These are phyloP conservation scores for Hysterangium stoloniferum DNA, from an alignment of 768 basidiomycete species.

Conservation along the genomic window DNA sequence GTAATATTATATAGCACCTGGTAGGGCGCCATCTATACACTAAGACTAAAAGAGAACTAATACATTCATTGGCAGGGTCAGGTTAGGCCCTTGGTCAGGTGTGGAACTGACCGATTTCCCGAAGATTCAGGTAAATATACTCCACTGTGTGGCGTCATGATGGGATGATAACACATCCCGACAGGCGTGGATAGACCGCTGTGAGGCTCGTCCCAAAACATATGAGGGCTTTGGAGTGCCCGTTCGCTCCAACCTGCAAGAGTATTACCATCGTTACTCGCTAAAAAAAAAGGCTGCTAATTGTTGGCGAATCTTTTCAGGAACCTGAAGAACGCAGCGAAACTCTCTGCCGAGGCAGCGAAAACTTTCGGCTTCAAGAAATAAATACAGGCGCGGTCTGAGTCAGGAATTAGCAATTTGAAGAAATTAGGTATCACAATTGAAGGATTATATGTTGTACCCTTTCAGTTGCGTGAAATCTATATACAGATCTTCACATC, in stretches of 20 bases:
- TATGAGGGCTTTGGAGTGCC: conserved; percentile 8
- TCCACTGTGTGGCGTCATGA: not conserved
- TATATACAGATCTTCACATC: too few relatives aligned
- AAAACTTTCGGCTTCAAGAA: conserved; percentile 11
- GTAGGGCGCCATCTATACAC: conserved; percentile 2
- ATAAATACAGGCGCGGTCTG: too few relatives aligned
- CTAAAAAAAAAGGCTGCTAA: not conserved
- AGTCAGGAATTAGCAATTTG: too few relatives aligned
- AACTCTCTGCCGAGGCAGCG: not conserved
- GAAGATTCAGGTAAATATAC: not conserved
- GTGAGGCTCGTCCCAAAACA: conserved; percentile 1
- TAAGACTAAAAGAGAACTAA: not conserved
- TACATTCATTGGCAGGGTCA: not conserved
- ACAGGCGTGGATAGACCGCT: conserved; percentile 5
- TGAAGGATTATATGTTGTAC: too few relatives aligned
- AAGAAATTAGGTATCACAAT: too few relatives aligned
- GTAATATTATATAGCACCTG: conserved; percentile 1
- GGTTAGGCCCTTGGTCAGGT: conserved; percentile 4
- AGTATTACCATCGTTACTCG: not conserved
- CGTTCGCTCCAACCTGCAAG: not conserved
- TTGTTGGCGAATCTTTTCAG: not conserved
- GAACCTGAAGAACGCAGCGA: not conserved
- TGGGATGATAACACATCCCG: not conserved
- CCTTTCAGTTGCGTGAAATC: too few relatives aligned
- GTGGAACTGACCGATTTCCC: not conserved